Evolutionary conservation across 2,329 filamentous ascomycete genomes (phyloP).

Genomic region (Arachnomyces sp.): DNA sequence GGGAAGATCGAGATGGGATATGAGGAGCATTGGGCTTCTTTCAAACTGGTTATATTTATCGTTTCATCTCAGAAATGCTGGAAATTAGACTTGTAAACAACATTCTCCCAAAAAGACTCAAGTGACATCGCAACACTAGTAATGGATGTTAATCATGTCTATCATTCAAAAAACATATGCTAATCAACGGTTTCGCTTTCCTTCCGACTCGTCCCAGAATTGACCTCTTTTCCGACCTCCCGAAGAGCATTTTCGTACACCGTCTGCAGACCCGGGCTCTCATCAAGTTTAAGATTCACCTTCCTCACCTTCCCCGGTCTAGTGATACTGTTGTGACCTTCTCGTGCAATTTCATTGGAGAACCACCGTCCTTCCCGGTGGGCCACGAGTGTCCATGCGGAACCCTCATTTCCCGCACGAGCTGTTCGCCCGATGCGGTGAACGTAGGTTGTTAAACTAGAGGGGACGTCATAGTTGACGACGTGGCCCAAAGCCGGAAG

Average conservation of each 20-base stretch:
- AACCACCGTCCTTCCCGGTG: slow-evolving; percentile 87
- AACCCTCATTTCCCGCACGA: slow-evolving; percentile 65
- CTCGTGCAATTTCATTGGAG: slow-evolving; percentile 68
- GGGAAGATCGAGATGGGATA: no score
- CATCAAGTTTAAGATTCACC: slow-evolving; percentile 23
- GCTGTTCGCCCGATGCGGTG: slow-evolving; percentile 90
- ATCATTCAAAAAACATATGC: no score
- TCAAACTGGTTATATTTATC: no score
- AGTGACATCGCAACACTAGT: no score
- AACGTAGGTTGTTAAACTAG: slow-evolving; percentile 73
- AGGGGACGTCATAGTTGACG: slow-evolving; percentile 87
- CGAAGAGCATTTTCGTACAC: slow-evolving; percentile 29
- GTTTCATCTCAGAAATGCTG: no score
- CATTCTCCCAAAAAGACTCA: no score
- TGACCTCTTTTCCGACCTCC: slow-evolving; percentile 32
- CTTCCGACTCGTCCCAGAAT: slow-evolving; percentile 2
- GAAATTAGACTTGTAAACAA: no score
- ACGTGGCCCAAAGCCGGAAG: slow-evolving; percentile 72
- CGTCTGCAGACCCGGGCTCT: slow-evolving; percentile 19
- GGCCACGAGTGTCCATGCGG: slow-evolving; percentile 79
- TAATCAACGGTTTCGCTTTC: slow-evolving; percentile 1
- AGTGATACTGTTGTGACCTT: slow-evolving; percentile 25
- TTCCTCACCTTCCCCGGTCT: slow-evolving; percentile 22
- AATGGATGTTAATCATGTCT: no score
- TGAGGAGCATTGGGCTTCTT: no score